These are phyloP conservation scores for Anthoceros angustus DNA, from an alignment of 225 moss, liverwort and hornwort genomes.

Conservation along the genomic window DNA sequence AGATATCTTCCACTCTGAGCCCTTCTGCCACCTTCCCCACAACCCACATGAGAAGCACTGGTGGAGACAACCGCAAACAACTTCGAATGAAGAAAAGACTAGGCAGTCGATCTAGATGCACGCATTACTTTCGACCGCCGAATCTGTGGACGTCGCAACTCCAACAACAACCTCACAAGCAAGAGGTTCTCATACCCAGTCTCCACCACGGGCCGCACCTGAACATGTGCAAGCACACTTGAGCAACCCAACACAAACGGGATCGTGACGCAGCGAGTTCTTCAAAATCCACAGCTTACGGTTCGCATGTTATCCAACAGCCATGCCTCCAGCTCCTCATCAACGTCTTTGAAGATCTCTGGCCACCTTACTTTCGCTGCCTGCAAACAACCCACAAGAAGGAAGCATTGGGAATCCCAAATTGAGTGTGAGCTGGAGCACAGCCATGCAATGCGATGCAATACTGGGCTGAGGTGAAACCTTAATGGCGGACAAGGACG, in stretches of 20 bases:
- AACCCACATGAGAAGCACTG: conserved; percentile 8
- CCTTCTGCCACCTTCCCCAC: conserved; percentile 43
- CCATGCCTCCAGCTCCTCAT: conserved; percentile 58
- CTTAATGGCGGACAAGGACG: conserved; percentile 70
- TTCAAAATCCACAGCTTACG: conserved; percentile 22
- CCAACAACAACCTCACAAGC: conserved; percentile 73
- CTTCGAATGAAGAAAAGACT: neutral
- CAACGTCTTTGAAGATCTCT: conserved; percentile 44
- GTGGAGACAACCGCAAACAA: neutral
- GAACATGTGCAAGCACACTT: conserved; percentile 7
- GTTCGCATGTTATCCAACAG: conserved; percentile 68
- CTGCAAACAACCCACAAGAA: conserved; percentile 15
- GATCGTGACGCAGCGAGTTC: neutral
- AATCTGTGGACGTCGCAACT: conserved; percentile 42
- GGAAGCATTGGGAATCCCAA: neutral
- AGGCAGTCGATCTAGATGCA: neutral
- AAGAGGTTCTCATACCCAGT: conserved; percentile 91
- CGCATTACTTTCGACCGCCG: neutral
- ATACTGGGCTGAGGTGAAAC: conserved; percentile 13
- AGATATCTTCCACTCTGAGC: conserved; percentile 53
- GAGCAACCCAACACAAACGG: neutral
- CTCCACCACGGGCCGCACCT: conserved; percentile 96
- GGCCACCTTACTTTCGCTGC: conserved; percentile 79
- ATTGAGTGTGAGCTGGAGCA: neutral
- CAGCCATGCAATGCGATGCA: neutral